Evolutionary conservation across 805 yeast species (phyloP), one percentile per base, ranked within the genome.

Genomic region (Candida awuae): DNA sequence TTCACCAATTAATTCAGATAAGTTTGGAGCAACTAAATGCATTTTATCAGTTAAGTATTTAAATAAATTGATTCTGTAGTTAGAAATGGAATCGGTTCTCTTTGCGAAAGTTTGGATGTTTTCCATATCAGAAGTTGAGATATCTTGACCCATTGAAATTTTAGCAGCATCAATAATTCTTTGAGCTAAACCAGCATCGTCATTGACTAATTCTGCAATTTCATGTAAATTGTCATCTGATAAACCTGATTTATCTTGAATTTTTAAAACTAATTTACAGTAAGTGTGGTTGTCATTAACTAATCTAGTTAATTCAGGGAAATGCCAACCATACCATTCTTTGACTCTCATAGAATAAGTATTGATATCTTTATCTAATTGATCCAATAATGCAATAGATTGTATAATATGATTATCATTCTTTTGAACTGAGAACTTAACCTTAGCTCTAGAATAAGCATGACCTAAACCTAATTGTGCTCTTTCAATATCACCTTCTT

Each of bases 291-390:
- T 87, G 66, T 88, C 96, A 51, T 85, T 77, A 38, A 84, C 94
- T 55, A 88, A 75, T 67, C 83, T 84, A 54, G 94, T 92, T 67
- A 87, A 76, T 70, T 87, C 97, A 43, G 97, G 97, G 80, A 92
- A 87, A 63, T 87, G 97, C 97, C 97, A 87, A 55, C 95, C 94
- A 68, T 87, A 87, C 97, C 97, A 87, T 68, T 87, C 97, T 70
- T 87, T 85, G 51, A 84, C 92, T 67, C 97, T 80, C 97, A 87
- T 87, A 43, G 96, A 81, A 63, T 84, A 92, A 44, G 96, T 88
- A 73, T 92, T 92, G 66, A 92, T 83, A 63, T 92, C 98, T 70
- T 94, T 94, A 69, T 92, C 98, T 57, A 92, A 79, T 68, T 92
- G 96, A 62, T 94, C 98, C 57, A 92, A 76, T 53, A 90, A 73